phyloP scores from a whole-genome alignment of 2,329 filamentous ascomycete genomes.

The Fusarium sp. region DNA sequence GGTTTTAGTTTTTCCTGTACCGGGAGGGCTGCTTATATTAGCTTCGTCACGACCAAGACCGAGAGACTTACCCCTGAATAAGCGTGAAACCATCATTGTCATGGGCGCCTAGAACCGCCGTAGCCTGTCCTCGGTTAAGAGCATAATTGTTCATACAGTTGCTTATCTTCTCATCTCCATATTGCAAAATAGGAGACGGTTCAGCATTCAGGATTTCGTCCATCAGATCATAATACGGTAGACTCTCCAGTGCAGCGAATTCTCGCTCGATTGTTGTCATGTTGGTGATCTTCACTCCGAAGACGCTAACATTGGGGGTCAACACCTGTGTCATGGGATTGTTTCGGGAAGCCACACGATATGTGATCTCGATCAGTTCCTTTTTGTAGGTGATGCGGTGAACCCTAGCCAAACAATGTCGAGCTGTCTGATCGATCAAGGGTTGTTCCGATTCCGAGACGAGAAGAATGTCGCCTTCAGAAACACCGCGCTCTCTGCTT shows the following conservation, averaged over 20 bases:
- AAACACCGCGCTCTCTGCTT: slow-evolving; percentile 76
- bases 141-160: slow-evolving; percentile 80
- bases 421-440: slow-evolving; percentile 69
- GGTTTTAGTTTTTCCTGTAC: slow-evolving; percentile 98
- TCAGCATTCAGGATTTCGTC: slow-evolving; percentile 90
- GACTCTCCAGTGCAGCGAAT: slow-evolving; percentile 87
- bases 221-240: slow-evolving; percentile 96
- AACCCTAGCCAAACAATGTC: slow-evolving; percentile 88
- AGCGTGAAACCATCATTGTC: slow-evolving; percentile 98
- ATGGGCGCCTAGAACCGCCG: slow-evolving; percentile 88
- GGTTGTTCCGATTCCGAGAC: slow-evolving; percentile 80
- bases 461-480: slow-evolving; percentile 89
- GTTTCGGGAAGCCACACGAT: slow-evolving; percentile 77
- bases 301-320: slow-evolving; percentile 74
- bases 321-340: slow-evolving; percentile 72
- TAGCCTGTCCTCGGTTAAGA: slow-evolving; percentile 89
- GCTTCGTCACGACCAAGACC: slow-evolving; percentile 12
- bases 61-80: slow-evolving; percentile 78
- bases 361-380: slow-evolving; percentile 83
- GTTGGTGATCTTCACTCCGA: slow-evolving; percentile 86
- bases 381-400: slow-evolving; percentile 84
- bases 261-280: slow-evolving; percentile 96
- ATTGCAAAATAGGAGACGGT: slow-evolving; percentile 87
- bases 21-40: slow-evolving; percentile 75
- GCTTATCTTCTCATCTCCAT: slow-evolving; percentile 77